A percentile compares a stretch with the other conserved stretches of the same genome.
Evolutionary conservation across 179 eudicot species (phyloP).

Genomic region (Camellia oleifera): DNA sequence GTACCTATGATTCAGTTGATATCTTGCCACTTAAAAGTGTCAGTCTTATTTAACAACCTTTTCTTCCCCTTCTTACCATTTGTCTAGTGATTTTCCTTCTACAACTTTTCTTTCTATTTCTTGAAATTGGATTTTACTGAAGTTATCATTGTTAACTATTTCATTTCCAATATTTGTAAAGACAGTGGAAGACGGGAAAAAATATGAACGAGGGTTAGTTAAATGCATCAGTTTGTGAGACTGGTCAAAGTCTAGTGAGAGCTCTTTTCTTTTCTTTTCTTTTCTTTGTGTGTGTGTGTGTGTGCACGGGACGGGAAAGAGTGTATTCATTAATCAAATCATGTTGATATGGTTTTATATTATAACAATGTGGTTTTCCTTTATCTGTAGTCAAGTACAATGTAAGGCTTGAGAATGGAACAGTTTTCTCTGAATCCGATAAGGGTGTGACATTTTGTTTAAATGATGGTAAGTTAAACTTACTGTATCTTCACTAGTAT

Average conservation of each 20-base stretch:
- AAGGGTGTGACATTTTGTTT: slow-evolving; percentile 28
- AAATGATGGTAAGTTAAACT: slow-evolving; percentile 32
- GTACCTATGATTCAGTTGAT: too few relatives aligned
- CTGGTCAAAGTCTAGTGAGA: background rate
- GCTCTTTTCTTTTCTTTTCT: too few relatives aligned
- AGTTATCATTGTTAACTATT: background rate
- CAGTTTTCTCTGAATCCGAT: slow-evolving; percentile 25
- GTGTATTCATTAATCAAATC: background rate
- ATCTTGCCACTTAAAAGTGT: too few relatives aligned
- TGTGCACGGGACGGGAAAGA: too few relatives aligned
- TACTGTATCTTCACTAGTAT: background rate
- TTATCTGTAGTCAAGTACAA: slow-evolving; percentile 38
- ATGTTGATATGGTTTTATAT: background rate
- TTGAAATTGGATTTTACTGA: background rate
- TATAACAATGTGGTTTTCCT: background rate
- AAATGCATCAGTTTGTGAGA: background rate
- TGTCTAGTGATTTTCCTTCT: too few relatives aligned
- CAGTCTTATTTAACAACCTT: too few relatives aligned
- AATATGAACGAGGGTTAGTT: background rate
- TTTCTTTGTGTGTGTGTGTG: too few relatives aligned
- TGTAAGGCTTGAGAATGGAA: slow-evolving; percentile 33
- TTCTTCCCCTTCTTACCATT: too few relatives aligned
- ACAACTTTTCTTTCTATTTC: background rate
- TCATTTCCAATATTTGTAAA: background rate
- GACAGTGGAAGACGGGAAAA: background rate